These are phyloP conservation scores for Pseudocercospora fuligena DNA, from an alignment of 2,329 filamentous ascomycete species.

Conservation along the genomic window DNA sequence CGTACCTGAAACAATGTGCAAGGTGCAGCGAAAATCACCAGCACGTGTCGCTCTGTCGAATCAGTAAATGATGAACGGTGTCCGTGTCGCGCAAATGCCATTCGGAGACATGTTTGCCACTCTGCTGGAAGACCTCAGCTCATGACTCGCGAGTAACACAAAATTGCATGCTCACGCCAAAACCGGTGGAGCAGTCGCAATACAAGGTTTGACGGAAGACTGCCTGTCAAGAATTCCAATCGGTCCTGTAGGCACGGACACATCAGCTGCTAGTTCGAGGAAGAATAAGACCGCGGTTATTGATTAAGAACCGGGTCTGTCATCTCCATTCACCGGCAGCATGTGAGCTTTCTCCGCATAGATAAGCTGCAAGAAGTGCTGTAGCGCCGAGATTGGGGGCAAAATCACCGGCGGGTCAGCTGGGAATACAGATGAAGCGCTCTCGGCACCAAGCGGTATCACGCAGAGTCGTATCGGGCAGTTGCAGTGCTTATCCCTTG, in stretches of 20 bases:
- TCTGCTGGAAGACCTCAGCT: slow-evolving; percentile 14
- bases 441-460: slow-evolving; percentile 12
- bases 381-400: slow-evolving; percentile 1
- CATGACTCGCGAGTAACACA: not conserved
- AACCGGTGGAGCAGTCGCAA: slow-evolving; percentile 17
- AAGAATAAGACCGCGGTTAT: slow-evolving; percentile 10
- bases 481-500: slow-evolving; percentile 28
- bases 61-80: slow-evolving; percentile 9
- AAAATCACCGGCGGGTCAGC: slow-evolving; percentile 7
- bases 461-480: slow-evolving; percentile 29
- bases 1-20: not conserved
- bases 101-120: not conserved
- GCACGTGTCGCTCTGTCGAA: slow-evolving; percentile 23
- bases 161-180: slow-evolving; percentile 17
- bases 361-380: not conserved
- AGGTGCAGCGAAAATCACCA: slow-evolving; percentile 15
- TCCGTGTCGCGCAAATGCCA: slow-evolving; percentile 13
- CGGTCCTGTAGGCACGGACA: slow-evolving; percentile 7
- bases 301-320: not conserved
- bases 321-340: not conserved
- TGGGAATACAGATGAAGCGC: slow-evolving; percentile 14
- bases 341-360: slow-evolving; percentile 2
- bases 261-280: not conserved
- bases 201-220: slow-evolving; percentile 17
- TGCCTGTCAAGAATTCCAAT: slow-evolving; percentile 5